These are phyloP conservation scores for Stropharia rugosoannulata DNA, from an alignment of 768 basidiomycete species.

Conservation along the genomic window DNA sequence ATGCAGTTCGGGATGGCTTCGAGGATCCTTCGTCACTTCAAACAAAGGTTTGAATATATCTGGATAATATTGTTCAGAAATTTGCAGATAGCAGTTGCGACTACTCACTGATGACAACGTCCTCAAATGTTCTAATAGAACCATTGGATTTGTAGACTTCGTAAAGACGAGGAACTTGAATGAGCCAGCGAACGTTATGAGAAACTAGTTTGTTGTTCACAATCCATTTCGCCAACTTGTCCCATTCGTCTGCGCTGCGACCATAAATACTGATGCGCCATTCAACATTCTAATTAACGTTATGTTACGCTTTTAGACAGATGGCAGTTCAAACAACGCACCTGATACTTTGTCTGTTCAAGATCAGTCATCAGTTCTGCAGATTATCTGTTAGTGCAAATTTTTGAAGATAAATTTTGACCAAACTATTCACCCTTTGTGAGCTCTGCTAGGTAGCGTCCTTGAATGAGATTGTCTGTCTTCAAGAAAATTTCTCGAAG, in stretches of 20 bases:
- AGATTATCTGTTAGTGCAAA: neutral
- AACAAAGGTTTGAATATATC: constrained; percentile 93
- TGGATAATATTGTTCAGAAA: constrained; percentile 27
- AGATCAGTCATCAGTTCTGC: constrained; percentile 96
- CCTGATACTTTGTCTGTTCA: constrained; percentile 98
- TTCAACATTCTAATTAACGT: constrained; percentile 75
- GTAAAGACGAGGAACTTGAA: constrained; percentile 93
- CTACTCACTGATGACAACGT: constrained; percentile 82
- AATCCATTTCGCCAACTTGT: constrained; percentile 97
- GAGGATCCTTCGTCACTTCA: constrained; percentile 92
- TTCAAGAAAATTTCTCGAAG: constrained; percentile 97
- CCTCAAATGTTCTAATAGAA: constrained; percentile 82
- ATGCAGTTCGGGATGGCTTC: constrained; percentile 90
- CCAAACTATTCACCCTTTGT: constrained; percentile 64
- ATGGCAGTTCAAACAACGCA: constrained; percentile 24
- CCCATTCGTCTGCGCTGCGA: constrained; percentile 84
- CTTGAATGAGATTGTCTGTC: constrained; percentile 93
- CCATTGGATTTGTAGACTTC: constrained; percentile 93
- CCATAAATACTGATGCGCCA: constrained; percentile 98
- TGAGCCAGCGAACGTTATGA: constrained; percentile 97
- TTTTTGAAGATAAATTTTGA: neutral
- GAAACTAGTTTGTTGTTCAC: constrained; percentile 91
- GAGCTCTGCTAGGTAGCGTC: constrained; percentile 91
- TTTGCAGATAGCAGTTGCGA: neutral
- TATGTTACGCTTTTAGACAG: neutral